These are phyloP conservation scores for Lactarius indigo DNA, from an alignment of 768 basidiomycete genomes.

Conservation along the genomic window DNA sequence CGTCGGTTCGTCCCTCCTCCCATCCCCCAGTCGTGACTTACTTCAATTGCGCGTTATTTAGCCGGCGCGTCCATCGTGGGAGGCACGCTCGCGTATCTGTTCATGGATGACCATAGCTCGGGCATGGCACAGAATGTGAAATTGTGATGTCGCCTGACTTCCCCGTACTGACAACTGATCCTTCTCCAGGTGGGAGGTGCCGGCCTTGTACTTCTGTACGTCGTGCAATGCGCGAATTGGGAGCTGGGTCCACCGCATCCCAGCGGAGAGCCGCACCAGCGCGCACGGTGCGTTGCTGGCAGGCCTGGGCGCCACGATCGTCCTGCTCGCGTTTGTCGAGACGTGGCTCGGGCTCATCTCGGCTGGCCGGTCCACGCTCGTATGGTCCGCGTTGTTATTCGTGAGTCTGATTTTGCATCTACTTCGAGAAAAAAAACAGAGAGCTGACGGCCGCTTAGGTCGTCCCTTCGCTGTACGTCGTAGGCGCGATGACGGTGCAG, in stretches of 20 bases:
- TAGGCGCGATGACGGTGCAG: constrained; percentile 7
- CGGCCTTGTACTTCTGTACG: constrained; percentile 1
- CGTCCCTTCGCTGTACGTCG: constrained; percentile 2
- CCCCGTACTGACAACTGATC: too few relatives aligned
- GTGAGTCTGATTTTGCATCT: constrained; percentile 7
- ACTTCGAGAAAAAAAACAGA: not conserved
- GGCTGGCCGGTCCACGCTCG: not conserved
- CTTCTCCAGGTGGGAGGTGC: constrained; percentile 15
- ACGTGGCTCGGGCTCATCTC: constrained; percentile 14
- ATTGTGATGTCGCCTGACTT: too few relatives aligned
- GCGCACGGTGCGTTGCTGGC: constrained; percentile 1
- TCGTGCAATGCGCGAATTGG: constrained; percentile 11
- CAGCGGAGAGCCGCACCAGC: not conserved
- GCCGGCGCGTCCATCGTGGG: constrained; percentile 9
- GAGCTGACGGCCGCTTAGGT: not conserved
- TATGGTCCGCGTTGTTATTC: constrained; percentile 2
- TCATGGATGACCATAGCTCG: constrained; percentile 2
- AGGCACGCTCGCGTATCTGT: constrained; percentile 16
- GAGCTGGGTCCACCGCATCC: not conserved
- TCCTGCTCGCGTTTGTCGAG: constrained; percentile 10
- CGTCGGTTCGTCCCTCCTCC: constrained; percentile 3
- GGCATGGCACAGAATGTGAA: constrained; percentile 1
- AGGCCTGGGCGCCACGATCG: not conserved
- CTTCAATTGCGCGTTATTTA: not conserved
- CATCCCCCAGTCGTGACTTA: not conserved